Evolutionary conservation across 306 rosid genomes (phyloP).

Genomic region (Alnus glutinosa): DNA sequence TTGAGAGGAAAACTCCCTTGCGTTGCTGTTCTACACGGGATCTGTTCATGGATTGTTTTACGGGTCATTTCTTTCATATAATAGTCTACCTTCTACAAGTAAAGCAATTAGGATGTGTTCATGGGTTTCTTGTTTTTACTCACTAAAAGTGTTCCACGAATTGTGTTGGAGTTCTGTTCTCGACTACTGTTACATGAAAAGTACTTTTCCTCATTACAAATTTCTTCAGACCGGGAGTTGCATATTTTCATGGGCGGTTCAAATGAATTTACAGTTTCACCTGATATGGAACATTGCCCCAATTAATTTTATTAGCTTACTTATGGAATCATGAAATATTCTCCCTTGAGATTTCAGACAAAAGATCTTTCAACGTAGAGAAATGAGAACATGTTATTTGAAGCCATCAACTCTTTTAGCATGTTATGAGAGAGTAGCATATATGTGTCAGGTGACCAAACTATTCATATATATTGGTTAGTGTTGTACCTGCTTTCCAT

Average conservation of each 20-base stretch:
- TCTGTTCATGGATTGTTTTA: constrained; percentile 37
- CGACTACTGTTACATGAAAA: constrained; percentile 14
- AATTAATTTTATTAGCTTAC: neutral
- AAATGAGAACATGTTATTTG: neutral
- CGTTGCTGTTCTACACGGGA: constrained; percentile 74
- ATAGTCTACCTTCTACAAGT: neutral
- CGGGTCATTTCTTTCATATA: neutral
- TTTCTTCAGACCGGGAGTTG: constrained; percentile 5
- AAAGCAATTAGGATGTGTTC: neutral
- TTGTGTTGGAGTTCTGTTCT: constrained; percentile 34
- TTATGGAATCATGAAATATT: neutral
- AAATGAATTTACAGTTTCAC: constrained; percentile 25
- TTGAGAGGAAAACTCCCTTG: constrained; percentile 63
- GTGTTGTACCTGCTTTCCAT: constrained; percentile 40
- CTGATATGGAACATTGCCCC: constrained; percentile 18
- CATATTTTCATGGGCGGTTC: constrained; percentile 22
- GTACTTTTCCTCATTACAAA: constrained; percentile 18
- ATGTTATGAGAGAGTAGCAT: neutral
- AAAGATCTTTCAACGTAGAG: neutral
- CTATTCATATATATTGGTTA: neutral
- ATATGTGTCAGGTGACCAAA: neutral
- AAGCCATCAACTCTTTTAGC: neutral
- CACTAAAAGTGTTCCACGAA: constrained; percentile 68
- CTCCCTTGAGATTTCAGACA: neutral
- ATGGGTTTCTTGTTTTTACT: constrained; percentile 17